These are phyloP conservation scores for Alternaria sp. DNA, from an alignment of 2,329 filamentous ascomycete species.

Conservation along the genomic window DNA sequence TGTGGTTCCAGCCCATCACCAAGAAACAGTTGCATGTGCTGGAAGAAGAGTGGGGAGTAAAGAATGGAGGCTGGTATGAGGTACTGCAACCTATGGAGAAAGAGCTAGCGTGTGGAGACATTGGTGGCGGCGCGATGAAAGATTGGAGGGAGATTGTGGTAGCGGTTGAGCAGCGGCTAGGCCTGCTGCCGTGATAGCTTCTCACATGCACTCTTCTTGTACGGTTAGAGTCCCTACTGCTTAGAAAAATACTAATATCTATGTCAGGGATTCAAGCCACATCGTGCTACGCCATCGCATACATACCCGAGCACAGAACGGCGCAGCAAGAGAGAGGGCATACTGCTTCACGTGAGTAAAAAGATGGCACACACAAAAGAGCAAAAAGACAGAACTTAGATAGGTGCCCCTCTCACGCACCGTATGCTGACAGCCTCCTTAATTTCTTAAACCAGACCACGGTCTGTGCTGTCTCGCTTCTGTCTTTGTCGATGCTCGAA, in stretches of 20 bases:
- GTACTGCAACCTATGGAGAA: slow-evolving; percentile 77
- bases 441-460: neutral
- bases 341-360: neutral
- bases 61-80: slow-evolving; percentile 64
- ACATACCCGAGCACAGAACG: neutral
- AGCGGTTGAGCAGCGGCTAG: slow-evolving; percentile 60
- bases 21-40: slow-evolving; percentile 72
- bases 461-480: slow-evolving; percentile 7
- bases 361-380: neutral
- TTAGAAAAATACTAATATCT: neutral
- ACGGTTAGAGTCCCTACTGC: neutral
- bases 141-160: slow-evolving; percentile 78
- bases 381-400: slow-evolving; percentile 6
- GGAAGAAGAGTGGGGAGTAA: slow-evolving; percentile 73
- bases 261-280: neutral
- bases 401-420: slow-evolving; percentile 3
- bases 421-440: slow-evolving; percentile 2
- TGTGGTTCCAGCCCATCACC: slow-evolving; percentile 89
- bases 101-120: slow-evolving; percentile 81
- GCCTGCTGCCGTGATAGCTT: slow-evolving; percentile 14
- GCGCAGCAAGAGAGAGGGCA: neutral
- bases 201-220: neutral
- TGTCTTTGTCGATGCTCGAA: neutral
- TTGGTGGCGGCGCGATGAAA: slow-evolving; percentile 81
- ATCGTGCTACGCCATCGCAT: neutral